These are phyloP conservation scores for Trapa incisa DNA, from an alignment of 345 rosid species.

Conservation along the genomic window DNA sequence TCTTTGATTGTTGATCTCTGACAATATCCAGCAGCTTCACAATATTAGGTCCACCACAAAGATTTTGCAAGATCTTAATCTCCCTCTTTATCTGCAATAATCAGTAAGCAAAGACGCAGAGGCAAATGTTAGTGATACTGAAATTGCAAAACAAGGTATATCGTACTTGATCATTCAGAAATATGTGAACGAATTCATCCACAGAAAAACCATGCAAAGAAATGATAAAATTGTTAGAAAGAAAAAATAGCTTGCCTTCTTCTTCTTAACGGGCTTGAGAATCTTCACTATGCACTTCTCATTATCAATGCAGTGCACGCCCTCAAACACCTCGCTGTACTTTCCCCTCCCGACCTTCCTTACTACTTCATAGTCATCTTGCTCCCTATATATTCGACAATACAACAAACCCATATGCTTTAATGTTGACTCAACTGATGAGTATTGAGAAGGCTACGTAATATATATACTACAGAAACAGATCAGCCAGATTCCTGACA, in stretches of 20 bases:
- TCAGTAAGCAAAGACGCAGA: slow-evolving; percentile 12
- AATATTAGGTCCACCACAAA: slow-evolving; percentile 92
- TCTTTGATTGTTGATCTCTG: slow-evolving; percentile 92
- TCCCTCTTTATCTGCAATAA: slow-evolving; percentile 85
- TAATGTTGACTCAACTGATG: not conserved
- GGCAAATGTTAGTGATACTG: not conserved
- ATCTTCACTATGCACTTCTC: slow-evolving; percentile 92
- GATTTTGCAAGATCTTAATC: slow-evolving; percentile 93
- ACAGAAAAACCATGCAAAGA: not conserved
- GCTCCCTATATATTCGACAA: slow-evolving; percentile 42
- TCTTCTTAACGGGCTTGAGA: slow-evolving; percentile 95
- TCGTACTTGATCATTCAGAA: not conserved
- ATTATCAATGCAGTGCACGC: slow-evolving; percentile 62
- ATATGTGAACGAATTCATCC: not conserved
- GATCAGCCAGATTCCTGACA: not conserved
- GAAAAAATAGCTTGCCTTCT: slow-evolving; percentile 46
- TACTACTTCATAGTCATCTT: slow-evolving; percentile 92
- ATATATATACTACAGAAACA: not conserved
- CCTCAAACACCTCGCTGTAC: slow-evolving; percentile 94
- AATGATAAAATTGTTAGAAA: not conserved
- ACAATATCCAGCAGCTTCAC: slow-evolving; percentile 90
- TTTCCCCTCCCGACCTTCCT: slow-evolving; percentile 95
- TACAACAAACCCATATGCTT: not conserved
- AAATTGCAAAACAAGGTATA: not conserved
- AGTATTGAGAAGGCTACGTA: not conserved